A percentile compares a stretch with the other conserved stretches of the same genome.
Evolutionary conservation across 2,329 filamentous ascomycete genomes (phyloP).

Genomic region (Arachnopeziza araneosa): DNA sequence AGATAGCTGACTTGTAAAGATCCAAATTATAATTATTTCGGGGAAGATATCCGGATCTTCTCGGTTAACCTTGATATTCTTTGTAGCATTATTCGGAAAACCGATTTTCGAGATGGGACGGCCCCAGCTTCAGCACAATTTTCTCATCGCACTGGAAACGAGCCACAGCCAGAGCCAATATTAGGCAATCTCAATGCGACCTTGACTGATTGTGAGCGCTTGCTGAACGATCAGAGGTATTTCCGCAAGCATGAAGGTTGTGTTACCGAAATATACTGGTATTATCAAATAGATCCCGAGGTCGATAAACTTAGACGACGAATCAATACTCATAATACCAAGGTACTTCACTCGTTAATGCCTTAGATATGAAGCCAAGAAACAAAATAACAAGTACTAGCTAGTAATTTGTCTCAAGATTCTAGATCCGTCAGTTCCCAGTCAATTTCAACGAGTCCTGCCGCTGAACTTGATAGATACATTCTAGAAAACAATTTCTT

Average conservation of each 20-base stretch:
- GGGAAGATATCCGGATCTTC: constrained; percentile 1
- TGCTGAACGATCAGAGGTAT: background rate
- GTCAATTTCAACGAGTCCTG: background rate
- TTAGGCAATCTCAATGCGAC: background rate
- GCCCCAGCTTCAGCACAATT: background rate
- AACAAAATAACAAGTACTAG: background rate
- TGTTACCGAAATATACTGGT: background rate
- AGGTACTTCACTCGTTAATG: background rate
- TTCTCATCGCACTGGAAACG: background rate
- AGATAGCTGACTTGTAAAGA: background rate
- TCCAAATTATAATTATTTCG: background rate
- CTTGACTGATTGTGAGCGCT: background rate
- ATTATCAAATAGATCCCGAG: background rate
- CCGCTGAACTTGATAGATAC: background rate
- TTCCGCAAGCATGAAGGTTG: background rate
- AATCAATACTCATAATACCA: background rate
- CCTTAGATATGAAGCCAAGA: background rate
- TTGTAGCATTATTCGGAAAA: background rate
- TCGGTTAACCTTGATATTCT: constrained; percentile 1
- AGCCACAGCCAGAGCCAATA: background rate
- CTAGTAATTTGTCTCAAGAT: background rate
- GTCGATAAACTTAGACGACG: background rate
- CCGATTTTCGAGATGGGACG: background rate
- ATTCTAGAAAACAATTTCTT: background rate
- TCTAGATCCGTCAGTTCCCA: background rate